Base-by-base conservation (phyloP, 306 rosid genomes). In the Malus sylvestris region DNA sequence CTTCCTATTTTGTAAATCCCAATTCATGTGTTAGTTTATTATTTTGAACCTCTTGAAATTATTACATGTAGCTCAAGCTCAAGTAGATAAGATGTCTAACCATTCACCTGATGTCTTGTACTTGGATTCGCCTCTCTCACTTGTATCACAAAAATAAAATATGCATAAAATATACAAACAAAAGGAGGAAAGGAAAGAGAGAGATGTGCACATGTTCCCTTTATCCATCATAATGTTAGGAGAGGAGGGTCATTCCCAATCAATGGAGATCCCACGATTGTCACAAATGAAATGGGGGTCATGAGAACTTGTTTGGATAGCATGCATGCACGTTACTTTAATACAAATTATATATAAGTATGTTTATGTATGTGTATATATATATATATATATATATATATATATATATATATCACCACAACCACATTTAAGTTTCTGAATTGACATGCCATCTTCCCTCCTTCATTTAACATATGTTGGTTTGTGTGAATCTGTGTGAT, bases 401-500 rank as follows among this genome's bases (percentile, higher is more conserved):
- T 29, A 72, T 40, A 2, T 40, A 0, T 40, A 1, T 66, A 73
- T 29, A 72, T 78, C 80, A 65, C 45, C 67, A 67, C 73, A 69
- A 59, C 45, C 45, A 42, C 45, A 66, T 73, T 81, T 55, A 73
- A 65, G 83, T 67, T 83, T 25, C 4, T 76, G 83, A 89, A 67
- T 76, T 85, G 72, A 75, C 49, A 53, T 69, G 71, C n/a, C 57
- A 32, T 68, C 51, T 52, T 71, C 62, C 72, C 82, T 57, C 44
- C 42, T 38, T 0, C 45, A 42, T 42, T 9, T 42, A 42, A 40
- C 45, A 40, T 40, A 40, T 10, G 9, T 40, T 40, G 45, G 45
- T 42, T 42, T 42, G 45, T 10, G 12, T 42, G 45, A 42, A 8
- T 42, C 3, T 9, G 45, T 2, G 45, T 2, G 45, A 9, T 9